Evolutionary conservation across 148 eudicot species (phyloP).

Genomic region (Cornus suecica): DNA sequence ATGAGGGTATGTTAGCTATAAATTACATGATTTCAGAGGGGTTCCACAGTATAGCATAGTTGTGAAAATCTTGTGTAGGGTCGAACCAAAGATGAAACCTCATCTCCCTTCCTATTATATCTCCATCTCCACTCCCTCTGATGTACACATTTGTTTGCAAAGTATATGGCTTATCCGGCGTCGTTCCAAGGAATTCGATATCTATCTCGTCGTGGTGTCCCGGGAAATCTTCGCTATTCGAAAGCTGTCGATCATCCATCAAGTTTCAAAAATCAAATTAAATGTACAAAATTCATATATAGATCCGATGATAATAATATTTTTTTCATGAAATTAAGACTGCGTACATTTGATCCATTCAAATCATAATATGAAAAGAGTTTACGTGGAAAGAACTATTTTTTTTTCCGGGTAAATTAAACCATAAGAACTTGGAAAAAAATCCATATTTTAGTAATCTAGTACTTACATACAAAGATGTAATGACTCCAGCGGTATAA

Average conservation of each 20-base stretch:
- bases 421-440: no score
- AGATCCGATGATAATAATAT: no score
- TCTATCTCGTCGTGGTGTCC: slow-evolving; percentile 28
- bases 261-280: neutral
- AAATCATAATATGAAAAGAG: no score
- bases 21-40: slow-evolving; percentile 26
- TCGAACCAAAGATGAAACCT: slow-evolving; percentile 34
- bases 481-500: slow-evolving; percentile 32
- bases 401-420: no score
- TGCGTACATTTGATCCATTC: no score
- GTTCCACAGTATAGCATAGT: slow-evolving; percentile 28
- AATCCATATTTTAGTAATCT: no score
- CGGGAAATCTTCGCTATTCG: slow-evolving; percentile 16
- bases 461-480: slow-evolving; percentile 21
- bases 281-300: no score
- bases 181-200: slow-evolving; percentile 29
- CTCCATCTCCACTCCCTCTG: slow-evolving; percentile 27
- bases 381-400: no score
- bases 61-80: slow-evolving; percentile 26
- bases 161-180: slow-evolving; percentile 22
- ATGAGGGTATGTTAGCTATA: no score
- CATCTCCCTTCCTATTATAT: slow-evolving; percentile 26
- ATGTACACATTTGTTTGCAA: slow-evolving; percentile 30
- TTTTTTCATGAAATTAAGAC: no score
- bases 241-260: slow-evolving; percentile 8